These are phyloP conservation scores for Babesia gibsoni DNA, from an alignment of 169 alveolate genomes.

Conservation along the genomic window DNA sequence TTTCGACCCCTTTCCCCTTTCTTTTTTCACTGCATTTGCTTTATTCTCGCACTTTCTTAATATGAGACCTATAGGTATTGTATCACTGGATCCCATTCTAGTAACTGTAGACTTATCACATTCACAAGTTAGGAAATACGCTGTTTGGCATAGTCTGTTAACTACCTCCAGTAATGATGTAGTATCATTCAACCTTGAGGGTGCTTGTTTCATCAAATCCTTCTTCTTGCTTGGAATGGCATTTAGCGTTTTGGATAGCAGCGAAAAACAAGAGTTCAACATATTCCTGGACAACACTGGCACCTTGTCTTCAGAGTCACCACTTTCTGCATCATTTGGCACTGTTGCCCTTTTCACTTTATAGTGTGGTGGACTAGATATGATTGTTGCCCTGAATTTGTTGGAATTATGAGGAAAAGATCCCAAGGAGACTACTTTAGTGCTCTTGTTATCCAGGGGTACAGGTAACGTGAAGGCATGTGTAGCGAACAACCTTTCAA, in stretches of 20 bases:
- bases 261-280: neutral
- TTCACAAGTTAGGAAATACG: neutral
- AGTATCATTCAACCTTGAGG: neutral
- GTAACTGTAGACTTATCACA: neutral
- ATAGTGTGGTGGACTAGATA: neutral
- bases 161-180: neutral
- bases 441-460: neutral
- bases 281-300: neutral
- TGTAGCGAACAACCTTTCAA: constrained; percentile 1
- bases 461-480: neutral
- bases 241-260: neutral
- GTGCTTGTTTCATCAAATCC: neutral
- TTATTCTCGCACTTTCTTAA: neutral
- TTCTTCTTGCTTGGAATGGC: neutral
- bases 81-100: neutral
- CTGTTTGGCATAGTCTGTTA: neutral
- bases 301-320: neutral
- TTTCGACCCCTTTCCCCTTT: neutral
- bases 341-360: neutral
- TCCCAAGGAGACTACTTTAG: neutral
- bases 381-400: neutral
- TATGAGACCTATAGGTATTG: neutral
- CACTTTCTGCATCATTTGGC: neutral
- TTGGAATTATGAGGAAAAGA: neutral
- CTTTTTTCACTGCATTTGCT: neutral